These are phyloP conservation scores for Pyricularia sp. DNA, from an alignment of 2,329 filamentous ascomycete species.

Conservation along the genomic window DNA sequence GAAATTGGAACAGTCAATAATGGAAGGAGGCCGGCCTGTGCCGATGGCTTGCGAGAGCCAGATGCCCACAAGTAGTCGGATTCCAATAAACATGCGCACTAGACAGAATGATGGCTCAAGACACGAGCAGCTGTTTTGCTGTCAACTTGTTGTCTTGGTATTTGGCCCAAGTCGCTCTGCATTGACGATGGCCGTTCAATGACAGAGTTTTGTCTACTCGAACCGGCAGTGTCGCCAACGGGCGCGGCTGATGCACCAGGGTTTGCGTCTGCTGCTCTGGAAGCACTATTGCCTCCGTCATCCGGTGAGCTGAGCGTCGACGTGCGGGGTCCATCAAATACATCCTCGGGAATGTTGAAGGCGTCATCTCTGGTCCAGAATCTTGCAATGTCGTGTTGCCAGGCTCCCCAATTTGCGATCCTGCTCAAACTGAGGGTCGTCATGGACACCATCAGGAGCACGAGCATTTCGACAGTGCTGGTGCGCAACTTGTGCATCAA, in stretches of 20 bases:
- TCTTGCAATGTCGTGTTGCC: constrained; percentile 31
- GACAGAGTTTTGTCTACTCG: background rate
- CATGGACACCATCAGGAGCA: constrained; percentile 27
- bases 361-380: constrained; percentile 28
- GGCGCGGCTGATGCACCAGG: background rate
- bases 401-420: constrained; percentile 24
- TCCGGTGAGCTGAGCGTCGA: background rate
- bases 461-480: constrained; percentile 33
- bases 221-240: background rate
- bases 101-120: background rate
- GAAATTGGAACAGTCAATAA: background rate
- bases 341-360: background rate
- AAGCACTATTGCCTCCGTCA: background rate
- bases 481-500: constrained; percentile 39
- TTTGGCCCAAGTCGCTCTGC: background rate
- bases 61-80: background rate
- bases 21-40: background rate
- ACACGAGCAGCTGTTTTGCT: background rate
- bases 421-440: constrained; percentile 12
- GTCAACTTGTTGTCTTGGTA: background rate
- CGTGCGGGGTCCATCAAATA: constrained; percentile 5
- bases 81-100: background rate
- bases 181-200: background rate
- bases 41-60: background rate
- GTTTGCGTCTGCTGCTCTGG: background rate